Evolutionary conservation across 2,329 filamentous ascomycete genomes (phyloP), one percentile per base, ranked within the genome.

Genomic region (Aureobasidium sp.): DNA sequence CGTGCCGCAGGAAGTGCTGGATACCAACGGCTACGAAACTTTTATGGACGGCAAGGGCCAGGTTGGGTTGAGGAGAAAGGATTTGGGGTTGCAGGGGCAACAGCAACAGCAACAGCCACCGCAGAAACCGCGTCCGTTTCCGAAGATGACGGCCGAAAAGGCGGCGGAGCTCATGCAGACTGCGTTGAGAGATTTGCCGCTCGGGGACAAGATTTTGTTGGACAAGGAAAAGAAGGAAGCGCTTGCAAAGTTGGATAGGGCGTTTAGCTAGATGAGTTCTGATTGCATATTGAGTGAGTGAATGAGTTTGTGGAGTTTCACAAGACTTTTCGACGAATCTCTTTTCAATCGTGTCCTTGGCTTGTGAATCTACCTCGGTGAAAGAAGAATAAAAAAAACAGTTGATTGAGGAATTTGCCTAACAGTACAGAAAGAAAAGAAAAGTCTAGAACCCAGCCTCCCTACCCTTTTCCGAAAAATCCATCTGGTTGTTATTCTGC

Each of bases 31-130:
- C 3, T 75, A 75, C 54, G 74, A 76, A 60, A 75, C 73, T 1
- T 75, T 74, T 55, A 73, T 75, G 70, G 74, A 76, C 42, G 62
- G 61, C 27, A 71, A 72, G 55, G 74, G 73, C 5, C 72, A 75
- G 54, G 72, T 75, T n/a, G 70, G 73, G 53, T 59, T 76, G 29
- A 58, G 73, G 4, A 67, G 73, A 39, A 70, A 74, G 51, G 72
- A 63, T 17, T 50, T 52, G 4, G 41, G 30, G 12, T n/a, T n/a
- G n/a, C 25, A 45, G 11, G 17, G 10, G 10, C 39, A 41, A 41
- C 38, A 41, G 22, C 17, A 25, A 6, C 17, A 21, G 22, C 34
- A 37, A 37, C 19, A 21, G 34, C 21, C 45, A 19, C 35, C 47
- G 4, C 29, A 41, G 6, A 55, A 52, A 22, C 54, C 54, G 1